A percentile compares a stretch with the other conserved stretches of the same genome.
Evolutionary conservation across 2,329 filamentous ascomycete genomes (phyloP).

Genomic region (Colletotrichum sp.): DNA sequence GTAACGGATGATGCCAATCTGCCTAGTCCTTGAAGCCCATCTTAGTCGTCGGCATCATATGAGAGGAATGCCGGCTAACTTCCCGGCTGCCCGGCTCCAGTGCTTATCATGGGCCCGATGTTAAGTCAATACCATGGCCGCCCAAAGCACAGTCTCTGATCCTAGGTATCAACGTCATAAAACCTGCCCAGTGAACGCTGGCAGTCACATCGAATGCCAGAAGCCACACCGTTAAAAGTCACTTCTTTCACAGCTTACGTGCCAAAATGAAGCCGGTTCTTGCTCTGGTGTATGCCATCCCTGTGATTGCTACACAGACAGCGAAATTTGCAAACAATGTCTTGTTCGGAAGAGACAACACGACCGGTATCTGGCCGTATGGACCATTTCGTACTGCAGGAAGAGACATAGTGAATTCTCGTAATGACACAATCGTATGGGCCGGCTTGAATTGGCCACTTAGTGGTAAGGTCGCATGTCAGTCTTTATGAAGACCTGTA

Average conservation of each 20-base stretch:
- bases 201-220: not conserved
- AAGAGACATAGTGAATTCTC: not conserved
- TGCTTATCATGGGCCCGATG: not conserved
- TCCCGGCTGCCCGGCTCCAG: not conserved
- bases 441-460: not conserved
- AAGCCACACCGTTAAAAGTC: not conserved
- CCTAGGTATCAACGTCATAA: not conserved
- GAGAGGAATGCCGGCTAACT: not conserved
- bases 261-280: not conserved
- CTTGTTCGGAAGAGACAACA: not conserved
- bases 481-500: not conserved
- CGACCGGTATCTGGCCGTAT: not conserved
- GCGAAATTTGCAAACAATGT: not conserved
- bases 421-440: not conserved
- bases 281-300: not conserved
- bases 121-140: not conserved
- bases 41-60: not conserved
- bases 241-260: not conserved
- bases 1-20: not conserved
- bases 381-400: not conserved
- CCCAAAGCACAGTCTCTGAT: not conserved
- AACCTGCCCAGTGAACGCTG: not conserved
- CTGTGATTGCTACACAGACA: not conserved
- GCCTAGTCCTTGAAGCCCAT: not conserved
- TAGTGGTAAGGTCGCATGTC: not conserved